Evolutionary conservation across 164 flowering plant species (phyloP).

Genomic region (Houttuynia cordata): DNA sequence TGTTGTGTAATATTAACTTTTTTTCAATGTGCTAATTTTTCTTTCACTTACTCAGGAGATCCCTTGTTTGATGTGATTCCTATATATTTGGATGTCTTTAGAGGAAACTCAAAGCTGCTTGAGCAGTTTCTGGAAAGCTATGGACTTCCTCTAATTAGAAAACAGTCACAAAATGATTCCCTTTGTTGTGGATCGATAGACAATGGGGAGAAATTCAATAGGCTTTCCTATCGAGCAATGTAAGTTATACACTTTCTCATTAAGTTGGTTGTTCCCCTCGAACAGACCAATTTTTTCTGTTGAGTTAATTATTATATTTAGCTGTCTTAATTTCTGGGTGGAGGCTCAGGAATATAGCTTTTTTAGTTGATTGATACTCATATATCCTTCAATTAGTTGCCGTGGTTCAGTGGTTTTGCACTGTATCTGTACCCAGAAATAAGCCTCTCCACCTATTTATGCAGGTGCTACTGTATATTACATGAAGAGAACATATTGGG

Average conservation of each 20-base stretch:
- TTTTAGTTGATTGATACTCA: too few species aligned
- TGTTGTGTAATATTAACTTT: too few species aligned
- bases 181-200: slow-evolving; percentile 5
- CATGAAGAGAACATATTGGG: slow-evolving; percentile 82
- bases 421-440: too few species aligned
- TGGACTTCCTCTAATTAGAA: slow-evolving; percentile 44
- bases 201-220: slow-evolving; percentile 20
- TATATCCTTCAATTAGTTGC: too few species aligned
- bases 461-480: slow-evolving; percentile 88
- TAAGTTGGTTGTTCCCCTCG: too few species aligned
- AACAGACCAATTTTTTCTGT: too few species aligned
- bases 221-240: slow-evolving; percentile 78
- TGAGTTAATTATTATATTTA: too few species aligned
- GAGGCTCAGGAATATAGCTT: too few species aligned
- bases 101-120: slow-evolving; percentile 60
- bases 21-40: neutral
- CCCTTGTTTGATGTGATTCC: slow-evolving; percentile 79
- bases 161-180: slow-evolving; percentile 6
- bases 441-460: neutral
- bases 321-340: too few species aligned
- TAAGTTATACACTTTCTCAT: slow-evolving; percentile 8
- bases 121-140: slow-evolving; percentile 58
- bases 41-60: slow-evolving; percentile 48
- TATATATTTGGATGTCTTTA: slow-evolving; percentile 67
- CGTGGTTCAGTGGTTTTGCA: too few species aligned